Evolutionary conservation across 192 early-diverging fungal genomes (phyloP).

Genomic region (Linnemannia elongata): DNA sequence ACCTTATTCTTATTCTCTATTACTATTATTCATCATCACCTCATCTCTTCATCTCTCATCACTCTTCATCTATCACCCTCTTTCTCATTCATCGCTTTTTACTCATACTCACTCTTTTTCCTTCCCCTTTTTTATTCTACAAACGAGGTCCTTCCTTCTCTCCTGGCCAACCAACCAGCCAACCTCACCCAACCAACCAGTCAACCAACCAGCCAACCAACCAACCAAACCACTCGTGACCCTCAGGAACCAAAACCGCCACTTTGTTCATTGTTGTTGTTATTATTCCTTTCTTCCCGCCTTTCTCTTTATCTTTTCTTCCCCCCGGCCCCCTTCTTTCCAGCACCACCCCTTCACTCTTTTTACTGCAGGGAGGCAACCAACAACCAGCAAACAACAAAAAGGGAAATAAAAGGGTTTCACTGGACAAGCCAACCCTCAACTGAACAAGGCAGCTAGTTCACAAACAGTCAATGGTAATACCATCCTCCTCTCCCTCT

Average conservation of each 20-base stretch:
- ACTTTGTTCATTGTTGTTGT: neutral
- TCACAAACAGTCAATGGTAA: neutral
- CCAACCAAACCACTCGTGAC: neutral
- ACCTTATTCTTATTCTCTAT: neutral
- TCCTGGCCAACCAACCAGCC: neutral
- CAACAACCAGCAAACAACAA: neutral
- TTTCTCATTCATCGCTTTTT: neutral
- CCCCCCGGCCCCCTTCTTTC: neutral
- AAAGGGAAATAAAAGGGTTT: neutral
- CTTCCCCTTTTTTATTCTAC: too few relatives aligned
- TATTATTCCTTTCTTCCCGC: neutral
- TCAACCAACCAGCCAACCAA: neutral
- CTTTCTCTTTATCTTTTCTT: neutral
- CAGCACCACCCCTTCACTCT: too few relatives aligned
- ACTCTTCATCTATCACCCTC: neutral
- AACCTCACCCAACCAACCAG: slow-evolving; percentile 14
- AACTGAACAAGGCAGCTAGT: neutral
- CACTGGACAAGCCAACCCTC: neutral
- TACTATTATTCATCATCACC: neutral
- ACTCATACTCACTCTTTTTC: neutral
- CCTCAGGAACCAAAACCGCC: neutral
- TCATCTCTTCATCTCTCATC: slow-evolving; percentile 3
- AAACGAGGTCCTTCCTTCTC: neutral
- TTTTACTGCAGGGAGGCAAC: neutral
- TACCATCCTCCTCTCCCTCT: neutral